Evolutionary conservation across 1,284 basidiomycete species (phyloP), one percentile per base, ranked within the genome.

Genomic region (Ustilago bromivora): DNA sequence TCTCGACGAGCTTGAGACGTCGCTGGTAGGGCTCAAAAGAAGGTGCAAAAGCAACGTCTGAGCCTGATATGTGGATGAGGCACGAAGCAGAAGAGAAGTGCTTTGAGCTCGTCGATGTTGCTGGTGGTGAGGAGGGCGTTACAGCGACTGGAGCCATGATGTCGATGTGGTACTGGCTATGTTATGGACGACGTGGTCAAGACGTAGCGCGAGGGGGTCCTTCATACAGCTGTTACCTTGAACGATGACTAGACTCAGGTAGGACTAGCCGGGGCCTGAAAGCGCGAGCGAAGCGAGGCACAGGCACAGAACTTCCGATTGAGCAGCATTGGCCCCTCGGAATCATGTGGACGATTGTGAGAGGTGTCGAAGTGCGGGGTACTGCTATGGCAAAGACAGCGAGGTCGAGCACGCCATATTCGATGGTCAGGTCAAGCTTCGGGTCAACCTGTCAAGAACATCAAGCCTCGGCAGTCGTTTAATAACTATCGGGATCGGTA

Each of bases 121-220:
- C 38, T 13, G 49, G 19, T 10, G 10, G 35, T 15, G 60, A 36
- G 5, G 58, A 4, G n/a, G 51, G 32, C 10, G 57, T 67, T 13
- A 72, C 58, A 41, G 71, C 71, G 46, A 61, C 61, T 28, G 71
- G 65, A 41, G 71, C 71, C 71, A 72, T 72, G 8, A 32, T 57
- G 19, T 35, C 28, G 32, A 38, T 9, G n/a, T 6, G 19, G 1
- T 7, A 38, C 34, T 12, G n/a, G 31, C 8, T 11, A n/a, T 19
- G 6, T 28, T 23, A 17, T 8, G 40, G 23, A 49, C 28, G 57
- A 36, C 23, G 46, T 9, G 23, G 11, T 15, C 38, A 28, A 15
- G 54, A 35, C 11, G 32, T n/a, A 35, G 34, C 31, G 9, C 23
- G 56, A 28, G n/a, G 52, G 40, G 19, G n/a, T 31, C 47, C 43